Base-by-base conservation (phyloP, 371 early-diverging fungal species). In the Rhizopus delemar region DNA sequence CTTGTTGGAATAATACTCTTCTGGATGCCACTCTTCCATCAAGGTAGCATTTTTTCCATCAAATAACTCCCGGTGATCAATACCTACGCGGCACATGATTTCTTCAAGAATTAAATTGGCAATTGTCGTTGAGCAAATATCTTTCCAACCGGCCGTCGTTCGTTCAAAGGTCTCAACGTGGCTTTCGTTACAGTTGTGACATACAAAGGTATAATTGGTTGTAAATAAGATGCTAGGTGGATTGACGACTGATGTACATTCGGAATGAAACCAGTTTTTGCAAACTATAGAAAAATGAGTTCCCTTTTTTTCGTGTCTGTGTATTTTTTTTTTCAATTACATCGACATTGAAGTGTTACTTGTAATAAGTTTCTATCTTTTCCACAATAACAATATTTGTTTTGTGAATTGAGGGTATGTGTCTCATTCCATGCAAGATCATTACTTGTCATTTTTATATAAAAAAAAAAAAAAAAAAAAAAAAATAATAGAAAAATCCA, bases 101-200 rank as follows among this genome's bases (percentile, higher is more conserved):
- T 84, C 72, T 34, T 85, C 78, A 5, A 88, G 61, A 38, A 80
- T 79, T 34, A 89, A 58, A 59, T 87, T 87, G 43, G 89, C 88
- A 22, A 89, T 80, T 0, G 87, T 78, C 2, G 86, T 84, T 8
- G 83, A 80, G 32, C 84, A 82, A 5, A 87, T 85, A 58, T 87
- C 88, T 62, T 89, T 87, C 89, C 89, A 89, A 28, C 85, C 83
- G 7, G 86, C 87, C 12, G 84, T 79, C 3, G 83, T 84, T 28
- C 87, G 78, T 67, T 87, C 82, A 64, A 80, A 86, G 28, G 63
- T 68, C 50, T 86, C 85, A n/a, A 49, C 60, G 28, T 66, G 63
- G 49, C 62, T 65, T 11, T 66, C 65, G 15, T 60, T 65, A 57
- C 83, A 85, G 12, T 67, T 56, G 11, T 64, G 70, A 65, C 89